A percentile compares a stretch with the other conserved stretches of the same genome.
phyloP scores from a whole-genome alignment of 768 basidiomycete species.

The Hortiboletus campestris region DNA sequence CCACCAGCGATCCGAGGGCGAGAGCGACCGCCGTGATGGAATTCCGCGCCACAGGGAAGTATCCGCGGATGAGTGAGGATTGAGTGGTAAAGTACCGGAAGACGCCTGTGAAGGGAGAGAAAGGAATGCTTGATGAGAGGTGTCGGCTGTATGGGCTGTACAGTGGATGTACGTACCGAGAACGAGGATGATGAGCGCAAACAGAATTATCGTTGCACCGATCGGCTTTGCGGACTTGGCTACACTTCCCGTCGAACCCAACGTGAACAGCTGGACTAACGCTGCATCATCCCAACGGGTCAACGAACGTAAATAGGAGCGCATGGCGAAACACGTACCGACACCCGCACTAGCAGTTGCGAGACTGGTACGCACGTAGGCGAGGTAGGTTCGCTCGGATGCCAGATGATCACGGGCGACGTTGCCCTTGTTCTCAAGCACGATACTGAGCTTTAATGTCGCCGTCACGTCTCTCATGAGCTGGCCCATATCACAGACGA shows the following conservation, averaged over 20 bases:
- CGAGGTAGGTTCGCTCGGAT: constrained; percentile 60
- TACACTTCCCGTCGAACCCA: constrained; percentile 21
- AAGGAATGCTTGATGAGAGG: not conserved
- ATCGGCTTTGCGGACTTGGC: constrained; percentile 46
- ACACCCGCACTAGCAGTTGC: constrained; percentile 59
- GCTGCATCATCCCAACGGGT: constrained; percentile 26
- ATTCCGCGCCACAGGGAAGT: constrained; percentile 54
- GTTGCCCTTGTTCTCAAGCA: constrained; percentile 57
- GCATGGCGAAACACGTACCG: constrained; percentile 37
- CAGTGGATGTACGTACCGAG: constrained; percentile 38
- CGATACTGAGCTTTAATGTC: constrained; percentile 27
- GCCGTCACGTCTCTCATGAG: not conserved
- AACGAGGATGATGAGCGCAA: constrained; percentile 47
- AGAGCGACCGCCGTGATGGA: constrained; percentile 42
- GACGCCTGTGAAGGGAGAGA: constrained; percentile 35
- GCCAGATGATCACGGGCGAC: constrained; percentile 66
- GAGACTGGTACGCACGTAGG: constrained; percentile 64
- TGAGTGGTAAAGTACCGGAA: constrained; percentile 56
- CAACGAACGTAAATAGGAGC: not conserved
- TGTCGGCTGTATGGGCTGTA: not conserved
- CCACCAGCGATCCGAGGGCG: constrained; percentile 39
- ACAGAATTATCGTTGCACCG: constrained; percentile 46
- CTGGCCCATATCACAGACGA: not conserved
- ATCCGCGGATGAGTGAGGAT: constrained; percentile 44
- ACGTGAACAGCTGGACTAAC: constrained; percentile 55